phyloP scores from a whole-genome alignment of 305 asterid genomes.

The Rubia balearica region DNA sequence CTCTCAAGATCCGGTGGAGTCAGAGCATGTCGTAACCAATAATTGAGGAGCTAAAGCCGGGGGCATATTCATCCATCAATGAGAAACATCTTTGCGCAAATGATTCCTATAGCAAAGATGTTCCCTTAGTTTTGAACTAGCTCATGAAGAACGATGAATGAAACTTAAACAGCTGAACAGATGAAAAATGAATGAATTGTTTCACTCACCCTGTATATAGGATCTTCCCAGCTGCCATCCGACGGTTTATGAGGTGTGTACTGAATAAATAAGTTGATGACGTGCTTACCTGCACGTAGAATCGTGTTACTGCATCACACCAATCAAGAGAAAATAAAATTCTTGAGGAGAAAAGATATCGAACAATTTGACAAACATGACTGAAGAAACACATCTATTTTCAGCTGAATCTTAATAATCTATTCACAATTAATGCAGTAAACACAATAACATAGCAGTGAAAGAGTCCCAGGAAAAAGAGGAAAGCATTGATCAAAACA shows the following conservation, averaged over 20 bases:
- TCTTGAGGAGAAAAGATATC: not conserved
- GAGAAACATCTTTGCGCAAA: conserved; percentile 78
- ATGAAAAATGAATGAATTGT: conserved; percentile 10
- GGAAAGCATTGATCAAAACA: not conserved
- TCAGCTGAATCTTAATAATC: not conserved
- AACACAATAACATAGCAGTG: not conserved
- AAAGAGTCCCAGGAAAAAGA: not conserved
- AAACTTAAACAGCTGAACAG: conserved; percentile 12
- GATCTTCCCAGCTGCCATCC: conserved; percentile 91
- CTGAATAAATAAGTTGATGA: conserved; percentile 81
- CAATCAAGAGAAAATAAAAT: not conserved
- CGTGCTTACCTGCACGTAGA: conserved; percentile 67
- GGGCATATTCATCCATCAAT: conserved; percentile 79
- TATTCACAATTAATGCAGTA: too few species aligned
- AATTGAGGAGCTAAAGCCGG: conserved; percentile 75
- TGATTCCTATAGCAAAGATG: conserved; percentile 40
- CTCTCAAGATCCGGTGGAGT: conserved; percentile 96
- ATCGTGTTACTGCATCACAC: not conserved
- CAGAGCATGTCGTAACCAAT: conserved; percentile 89
- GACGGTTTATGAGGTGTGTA: conserved; percentile 90
- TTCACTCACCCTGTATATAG: conserved; percentile 67
- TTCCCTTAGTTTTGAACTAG: conserved; percentile 2
- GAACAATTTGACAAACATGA: not conserved
- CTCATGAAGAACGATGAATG: not conserved
- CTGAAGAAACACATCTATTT: not conserved